Evolutionary conservation across 768 basidiomycete genomes (phyloP).

Genomic region (Tubosaeta sp.): DNA sequence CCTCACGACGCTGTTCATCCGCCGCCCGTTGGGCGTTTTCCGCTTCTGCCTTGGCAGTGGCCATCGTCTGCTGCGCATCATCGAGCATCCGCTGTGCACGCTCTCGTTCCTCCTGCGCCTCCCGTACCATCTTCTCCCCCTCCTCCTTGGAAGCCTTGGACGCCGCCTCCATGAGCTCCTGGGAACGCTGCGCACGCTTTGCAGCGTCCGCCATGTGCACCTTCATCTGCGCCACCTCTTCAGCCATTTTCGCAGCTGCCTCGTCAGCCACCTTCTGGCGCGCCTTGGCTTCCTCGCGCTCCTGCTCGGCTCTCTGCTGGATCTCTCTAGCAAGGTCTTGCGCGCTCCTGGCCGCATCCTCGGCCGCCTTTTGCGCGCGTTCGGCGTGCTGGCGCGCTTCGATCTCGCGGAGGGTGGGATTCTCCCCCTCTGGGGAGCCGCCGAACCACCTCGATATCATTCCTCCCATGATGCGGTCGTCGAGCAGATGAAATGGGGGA

Average conservation of each 20-base stretch:
- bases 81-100: slow-evolving; percentile 9
- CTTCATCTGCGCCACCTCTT: slow-evolving; percentile 7
- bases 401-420: slow-evolving; percentile 12
- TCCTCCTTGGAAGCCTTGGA: slow-evolving; percentile 15
- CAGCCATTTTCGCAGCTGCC: slow-evolving; percentile 1
- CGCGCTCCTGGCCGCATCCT: slow-evolving; percentile 5
- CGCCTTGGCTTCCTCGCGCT: slow-evolving; percentile 1
- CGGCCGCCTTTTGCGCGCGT: slow-evolving; percentile 2
- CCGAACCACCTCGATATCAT: slow-evolving; percentile 6
- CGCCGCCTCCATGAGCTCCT: slow-evolving; percentile 11
- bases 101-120: slow-evolving; percentile 14
- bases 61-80: slow-evolving; percentile 14
- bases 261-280: slow-evolving; percentile 12
- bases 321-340: background rate
- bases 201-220: slow-evolving; percentile 11
- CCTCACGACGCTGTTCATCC: slow-evolving; percentile 18
- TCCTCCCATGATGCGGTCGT: slow-evolving; percentile 7
- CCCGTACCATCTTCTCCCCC: slow-evolving; percentile 5
- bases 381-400: slow-evolving; percentile 12
- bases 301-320: slow-evolving; percentile 7
- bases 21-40: slow-evolving; percentile 11
- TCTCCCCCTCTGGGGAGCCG: slow-evolving; percentile 1
- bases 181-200: background rate
- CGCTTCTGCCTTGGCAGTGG: slow-evolving; percentile 10
- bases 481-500: background rate